Base-by-base conservation (phyloP, 257 asterid genomes). In the Paulownia fortunei region DNA sequence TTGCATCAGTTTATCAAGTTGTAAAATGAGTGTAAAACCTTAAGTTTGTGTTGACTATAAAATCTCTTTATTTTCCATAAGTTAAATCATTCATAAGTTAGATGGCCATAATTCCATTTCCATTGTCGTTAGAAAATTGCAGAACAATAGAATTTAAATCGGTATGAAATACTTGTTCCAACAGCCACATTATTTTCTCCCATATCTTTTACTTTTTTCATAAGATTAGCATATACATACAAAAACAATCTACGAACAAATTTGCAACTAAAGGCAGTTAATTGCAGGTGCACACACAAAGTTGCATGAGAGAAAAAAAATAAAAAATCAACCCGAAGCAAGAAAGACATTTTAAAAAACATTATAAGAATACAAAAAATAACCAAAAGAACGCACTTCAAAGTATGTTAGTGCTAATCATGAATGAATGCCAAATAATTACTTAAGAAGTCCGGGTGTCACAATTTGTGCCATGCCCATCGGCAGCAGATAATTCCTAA, bases 401-500 rank as follows among this genome's bases (percentile, higher is more conserved):
- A 39, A 27, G 27, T 8, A 41, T 49, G 11, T 30, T 0, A 67
- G 26, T 42, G 46, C 19, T 47, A 34, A 69, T 37, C 37, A 61
- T 18, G 46, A 37, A n/a, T 27, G 39, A 81, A 27, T 4, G 61
- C 10, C 51, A 36, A 51, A 39, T 4, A 73, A 26, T 88, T 92
- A 91, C 97, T 90, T 93, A 77, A 93, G 72, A 87, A 90, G 91
- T 24, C 37, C 61, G 39, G 97, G 88, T 4, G 99, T 96, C 69
- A 92, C 97, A 68, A 96, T 89, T 85, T 82, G 88, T 37, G 98
- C 98, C 74, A 82, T 88, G 52, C 99, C 98, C 88, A 78, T 21
- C 1, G 97, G 98, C 41, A 78, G 81, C 85, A 96, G 81, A 80
- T 78, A 96, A 76, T 96, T 96, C 86, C 99, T 88, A 44, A 74